Evolutionary conservation across 495 filamentous ascomycete species (phyloP), one percentile per base, ranked within the genome.

Genomic region (Penicillium crystallinum): DNA sequence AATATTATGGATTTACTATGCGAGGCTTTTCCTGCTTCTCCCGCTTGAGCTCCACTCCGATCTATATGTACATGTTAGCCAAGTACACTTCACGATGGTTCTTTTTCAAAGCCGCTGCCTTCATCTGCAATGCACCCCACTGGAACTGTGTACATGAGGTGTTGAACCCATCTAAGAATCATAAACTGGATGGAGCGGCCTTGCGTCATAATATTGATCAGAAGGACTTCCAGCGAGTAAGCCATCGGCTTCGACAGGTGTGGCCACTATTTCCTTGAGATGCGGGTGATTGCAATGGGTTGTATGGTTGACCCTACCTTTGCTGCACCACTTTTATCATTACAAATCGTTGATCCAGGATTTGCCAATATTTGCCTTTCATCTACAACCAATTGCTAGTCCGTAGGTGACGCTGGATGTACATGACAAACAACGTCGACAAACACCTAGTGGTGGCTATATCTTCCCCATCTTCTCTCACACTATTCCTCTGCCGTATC

Each of bases 71-170:
- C 50, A 80, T 79, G 77, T 15, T 78, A 7, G 72, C 61, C 44
- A 80, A 80, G 59, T 79, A 63, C 54, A 79, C 75, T 10, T 70
- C 58, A 22, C 71, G 77, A 42, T 81, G 77, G 70, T 60, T 53
- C 19, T 81, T 77, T 52, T 79, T 78, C 49, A 68, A 69, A 41
- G 56, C 54, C 10, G 61, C 64, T n/a, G 74, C 75, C 40, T 39
- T 58, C 9, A 62, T 77, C 19, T 76, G 73, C 59, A 54, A 64
- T 1, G 58, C 54, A 29, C 66, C 59, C 21, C 31, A 66, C 22
- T 58, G 57, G 43, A 54, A 58, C 30, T 27, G 21, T 8, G 69
- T 80, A 25, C 53, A 69, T 10, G 77, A 80, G 63, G 77, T 79
- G 25, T 66, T 80, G 15, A 80, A 79, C 61, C 74, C 77, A 6